A percentile compares a stretch with the other conserved stretches of the same genome.
These are phyloP conservation scores for Heterobasidion annosum DNA, from an alignment of 1,284 basidiomycete species.

Conservation along the genomic window DNA sequence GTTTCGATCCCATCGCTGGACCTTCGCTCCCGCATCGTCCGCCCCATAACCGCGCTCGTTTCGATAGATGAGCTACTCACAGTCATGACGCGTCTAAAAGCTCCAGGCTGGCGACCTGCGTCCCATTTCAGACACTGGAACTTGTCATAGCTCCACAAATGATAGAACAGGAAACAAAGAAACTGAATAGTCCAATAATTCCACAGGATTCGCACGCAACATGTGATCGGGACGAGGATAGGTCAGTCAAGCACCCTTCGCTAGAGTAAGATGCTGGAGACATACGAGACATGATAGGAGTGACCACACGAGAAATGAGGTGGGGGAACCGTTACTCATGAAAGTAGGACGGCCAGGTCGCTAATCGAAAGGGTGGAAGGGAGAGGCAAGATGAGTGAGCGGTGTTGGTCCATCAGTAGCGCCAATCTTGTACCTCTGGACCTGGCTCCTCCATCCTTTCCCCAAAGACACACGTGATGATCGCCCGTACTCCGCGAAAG, in stretches of 20 bases:
- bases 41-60: no score
- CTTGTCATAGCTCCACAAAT: conserved; percentile 67
- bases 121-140: conserved; percentile 66
- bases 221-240: not conserved
- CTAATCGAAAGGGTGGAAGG: not conserved
- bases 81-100: conserved; percentile 76
- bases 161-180: conserved; percentile 50
- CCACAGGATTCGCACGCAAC: not conserved
- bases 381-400: not conserved
- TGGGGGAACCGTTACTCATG: conserved; percentile 61
- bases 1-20: no score
- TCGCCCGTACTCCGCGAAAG: no score
- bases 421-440: no score
- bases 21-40: no score
- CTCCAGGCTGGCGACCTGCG: conserved; percentile 61
- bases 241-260: not conserved
- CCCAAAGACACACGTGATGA: no score
- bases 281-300: conserved; percentile 55
- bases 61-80: conserved; percentile 28
- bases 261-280: conserved; percentile 6
- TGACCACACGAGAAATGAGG: conserved; percentile 64
- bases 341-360: not conserved
- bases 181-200: conserved; percentile 34
- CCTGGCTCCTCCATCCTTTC: no score
- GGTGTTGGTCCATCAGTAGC: not conserved